phyloP scores from a whole-genome alignment of 768 basidiomycete species.

The Dentipellis sp. region DNA sequence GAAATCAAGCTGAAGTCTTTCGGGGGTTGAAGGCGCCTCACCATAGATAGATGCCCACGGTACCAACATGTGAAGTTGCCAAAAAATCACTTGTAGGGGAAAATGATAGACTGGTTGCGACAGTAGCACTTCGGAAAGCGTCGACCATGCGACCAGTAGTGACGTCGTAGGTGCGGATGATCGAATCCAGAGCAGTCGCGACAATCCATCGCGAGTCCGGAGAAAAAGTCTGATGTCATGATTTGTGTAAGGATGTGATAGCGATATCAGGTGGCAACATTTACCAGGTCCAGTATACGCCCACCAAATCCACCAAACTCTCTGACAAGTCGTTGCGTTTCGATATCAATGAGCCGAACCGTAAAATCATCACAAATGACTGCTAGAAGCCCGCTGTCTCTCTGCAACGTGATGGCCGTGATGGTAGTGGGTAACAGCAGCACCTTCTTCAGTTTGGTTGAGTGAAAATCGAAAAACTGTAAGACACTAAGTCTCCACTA shows the following conservation, averaged over 20 bases:
- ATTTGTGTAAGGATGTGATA: not conserved
- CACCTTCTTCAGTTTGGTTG: constrained; percentile 61
- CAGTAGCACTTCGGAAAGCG: constrained; percentile 77
- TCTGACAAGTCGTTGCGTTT: constrained; percentile 80
- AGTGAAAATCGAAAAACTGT: constrained; percentile 97
- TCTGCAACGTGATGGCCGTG: constrained; percentile 67
- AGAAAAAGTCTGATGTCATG: constrained; percentile 70
- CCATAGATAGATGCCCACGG: constrained; percentile 94
- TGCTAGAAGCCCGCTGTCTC: constrained; percentile 79
- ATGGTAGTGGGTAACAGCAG: constrained; percentile 59
- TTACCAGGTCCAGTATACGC: constrained; percentile 81
- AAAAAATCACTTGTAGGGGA: constrained; percentile 95
- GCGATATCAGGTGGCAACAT: constrained; percentile 17
- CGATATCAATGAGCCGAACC: constrained; percentile 84
- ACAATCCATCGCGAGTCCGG: constrained; percentile 94
- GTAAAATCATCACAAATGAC: constrained; percentile 78
- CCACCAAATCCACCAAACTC: constrained; percentile 80
- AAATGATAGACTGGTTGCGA: constrained; percentile 86
- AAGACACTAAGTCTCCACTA: not conserved
- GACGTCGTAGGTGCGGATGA: constrained; percentile 92
- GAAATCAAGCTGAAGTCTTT: constrained; percentile 4
- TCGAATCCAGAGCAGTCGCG: constrained; percentile 78
- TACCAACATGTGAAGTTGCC: constrained; percentile 91
- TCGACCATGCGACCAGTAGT: constrained; percentile 91
- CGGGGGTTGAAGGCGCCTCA: constrained; percentile 21